Evolutionary conservation across 2,329 filamentous ascomycete genomes (phyloP), one percentile per base, ranked within the genome.

Genomic region (Claviceps pazoutovae): DNA sequence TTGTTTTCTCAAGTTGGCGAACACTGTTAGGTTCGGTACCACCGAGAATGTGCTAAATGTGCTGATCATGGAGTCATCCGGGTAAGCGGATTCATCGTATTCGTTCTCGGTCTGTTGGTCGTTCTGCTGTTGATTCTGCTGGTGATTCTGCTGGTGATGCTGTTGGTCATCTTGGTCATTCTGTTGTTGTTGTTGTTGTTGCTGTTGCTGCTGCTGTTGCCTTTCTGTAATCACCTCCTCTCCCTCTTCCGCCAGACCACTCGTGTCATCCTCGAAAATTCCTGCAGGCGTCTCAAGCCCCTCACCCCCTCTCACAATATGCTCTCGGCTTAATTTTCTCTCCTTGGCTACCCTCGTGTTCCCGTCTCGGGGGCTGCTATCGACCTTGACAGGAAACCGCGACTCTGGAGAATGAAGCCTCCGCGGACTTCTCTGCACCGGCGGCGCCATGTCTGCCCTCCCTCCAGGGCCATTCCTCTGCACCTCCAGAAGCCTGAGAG

Each of bases 41-140:
- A 88, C 88, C 1, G 91, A 96, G 67, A 96, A 96, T 13, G 78
- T 82, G 71, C 88, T 95, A 64, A 95, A 86, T 3, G 83, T 83
- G 74, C 88, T 95, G 66, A 88, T 74, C 78, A 84, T 69, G 45
- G 82, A 85, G 58, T 88, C 83, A 57, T 88, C 84, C 1, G 75
- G 78, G 44, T 76, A 76, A 44, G 74, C 71, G n/a, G 66, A 61
- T 39, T 71, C 68, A 45, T 67, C 65, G 16, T 66, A 62, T 48
- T 66, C 61, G 5, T 53, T 49, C 11, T 42, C 9, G n/a, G 26
- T 30, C 26, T 42, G 41, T 7, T 43, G 17, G 9, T 21, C 41
- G 41, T 23, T 11, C 5, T 23, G 41, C 26, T 30, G 26, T 26
- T 26, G 26, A 14, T 39, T 8, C 36, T 48, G 19, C 13, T 30